Evolutionary conservation across 75 land plant genomes (phyloP).

Genomic region (Cryptomeria japonica): DNA sequence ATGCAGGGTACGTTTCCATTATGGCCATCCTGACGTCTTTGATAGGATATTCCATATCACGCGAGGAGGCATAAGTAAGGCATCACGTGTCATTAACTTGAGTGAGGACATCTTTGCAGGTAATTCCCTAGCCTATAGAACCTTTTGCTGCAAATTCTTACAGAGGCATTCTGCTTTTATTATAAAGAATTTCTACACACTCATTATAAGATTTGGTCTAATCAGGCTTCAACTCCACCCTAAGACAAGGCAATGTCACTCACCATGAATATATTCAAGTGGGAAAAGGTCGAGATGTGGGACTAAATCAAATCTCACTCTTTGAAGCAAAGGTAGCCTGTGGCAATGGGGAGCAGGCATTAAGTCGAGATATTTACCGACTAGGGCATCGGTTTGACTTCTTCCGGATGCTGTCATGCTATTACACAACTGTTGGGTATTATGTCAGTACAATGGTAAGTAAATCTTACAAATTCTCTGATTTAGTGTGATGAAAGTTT

Average conservation of each 20-base stretch:
- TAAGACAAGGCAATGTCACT: conserved; percentile 89
- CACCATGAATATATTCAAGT: conserved; percentile 99
- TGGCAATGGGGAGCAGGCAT: conserved; percentile 95
- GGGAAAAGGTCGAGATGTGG: conserved; percentile 98
- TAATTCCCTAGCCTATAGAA: conserved; percentile 15
- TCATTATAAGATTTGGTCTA: background rate
- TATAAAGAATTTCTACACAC: background rate
- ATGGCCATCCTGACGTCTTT: conserved; percentile 97
- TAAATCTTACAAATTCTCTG: background rate
- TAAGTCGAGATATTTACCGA: conserved; percentile 94
- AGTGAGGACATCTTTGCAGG: conserved; percentile 98
- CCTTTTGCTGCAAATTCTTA: background rate
- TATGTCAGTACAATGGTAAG: conserved; percentile 90
- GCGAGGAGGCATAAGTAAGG: conserved; percentile 94
- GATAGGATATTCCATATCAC: conserved; percentile 93
- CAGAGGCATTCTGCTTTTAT: background rate
- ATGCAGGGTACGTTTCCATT: conserved; percentile 86
- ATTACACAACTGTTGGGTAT: conserved; percentile 93
- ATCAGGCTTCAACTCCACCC: conserved; percentile 90
- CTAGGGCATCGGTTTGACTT: conserved; percentile 97
- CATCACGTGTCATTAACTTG: conserved; percentile 82
- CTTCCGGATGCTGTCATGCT: conserved; percentile 93
- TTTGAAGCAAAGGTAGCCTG: conserved; percentile 98
- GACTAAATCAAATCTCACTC: conserved; percentile 91
- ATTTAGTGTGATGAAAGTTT: background rate